These are phyloP conservation scores for Sodiomyces alkalinus DNA, from an alignment of 2,329 filamentous ascomycete genomes.

Conservation along the genomic window DNA sequence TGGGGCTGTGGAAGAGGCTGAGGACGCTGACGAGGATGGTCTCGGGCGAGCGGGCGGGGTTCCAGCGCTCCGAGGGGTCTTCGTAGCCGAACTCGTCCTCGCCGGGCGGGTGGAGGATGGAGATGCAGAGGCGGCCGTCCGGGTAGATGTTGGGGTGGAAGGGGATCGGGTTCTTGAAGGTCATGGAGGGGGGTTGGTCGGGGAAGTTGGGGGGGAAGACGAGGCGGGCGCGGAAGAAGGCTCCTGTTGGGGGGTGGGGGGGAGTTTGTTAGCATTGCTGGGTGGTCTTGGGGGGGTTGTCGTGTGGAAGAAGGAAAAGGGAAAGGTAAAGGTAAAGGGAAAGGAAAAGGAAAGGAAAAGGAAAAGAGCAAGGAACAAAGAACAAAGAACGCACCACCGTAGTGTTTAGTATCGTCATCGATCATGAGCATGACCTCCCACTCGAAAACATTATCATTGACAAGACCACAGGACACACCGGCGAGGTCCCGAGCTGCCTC, in stretches of 20 bases:
- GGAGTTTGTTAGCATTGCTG: neutral
- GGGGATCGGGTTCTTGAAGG: slow-evolving; percentile 65
- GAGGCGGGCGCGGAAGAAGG: slow-evolving; percentile 78
- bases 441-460: slow-evolving; percentile 81
- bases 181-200: slow-evolving; percentile 73
- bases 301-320: neutral
- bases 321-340: neutral
- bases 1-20: slow-evolving; percentile 80
- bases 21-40: slow-evolving; percentile 88
- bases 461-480: slow-evolving; percentile 83
- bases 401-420: slow-evolving; percentile 82
- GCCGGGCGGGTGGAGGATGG: slow-evolving; percentile 87
- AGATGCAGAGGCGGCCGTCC: slow-evolving; percentile 84
- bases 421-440: slow-evolving; percentile 99
- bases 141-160: slow-evolving; percentile 95
- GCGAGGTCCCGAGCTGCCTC: slow-evolving; percentile 66
- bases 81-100: slow-evolving; percentile 95
- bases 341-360: slow-evolving; percentile 1
- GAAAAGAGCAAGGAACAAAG: too few species aligned
- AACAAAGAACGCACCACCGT: slow-evolving; percentile 75
- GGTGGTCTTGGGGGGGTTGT: neutral
- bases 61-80: slow-evolving; percentile 79
- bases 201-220: slow-evolving; percentile 79
- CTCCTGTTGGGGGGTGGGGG: slow-evolving; percentile 38
- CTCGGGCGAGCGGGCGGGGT: slow-evolving; percentile 85